A percentile compares a stretch with the other conserved stretches of the same genome.
These are phyloP conservation scores for Phaeophleospora eucalypticola DNA, from an alignment of 2,329 filamentous ascomycete genomes.

Conservation along the genomic window DNA sequence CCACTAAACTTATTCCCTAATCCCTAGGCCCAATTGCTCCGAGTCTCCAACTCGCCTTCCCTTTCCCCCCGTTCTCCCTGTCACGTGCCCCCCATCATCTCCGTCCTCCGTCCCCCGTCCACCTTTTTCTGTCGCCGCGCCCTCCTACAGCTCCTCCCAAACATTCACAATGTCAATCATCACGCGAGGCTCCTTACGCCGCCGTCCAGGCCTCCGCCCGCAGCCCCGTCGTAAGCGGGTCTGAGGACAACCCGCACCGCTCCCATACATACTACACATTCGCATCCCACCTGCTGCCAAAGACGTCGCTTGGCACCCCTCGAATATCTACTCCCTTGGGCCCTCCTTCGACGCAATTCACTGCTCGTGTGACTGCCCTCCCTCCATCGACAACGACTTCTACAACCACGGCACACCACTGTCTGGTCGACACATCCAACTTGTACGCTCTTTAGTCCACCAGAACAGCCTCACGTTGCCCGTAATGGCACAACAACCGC, in stretches of 20 bases:
- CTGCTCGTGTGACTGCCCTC: slow-evolving; percentile 13
- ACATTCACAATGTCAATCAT: slow-evolving; percentile 27
- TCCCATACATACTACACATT: no score
- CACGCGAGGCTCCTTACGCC: slow-evolving; percentile 22
- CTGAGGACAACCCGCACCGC: slow-evolving; percentile 37
- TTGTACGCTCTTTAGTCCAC: slow-evolving; percentile 19
- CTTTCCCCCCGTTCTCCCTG: no score
- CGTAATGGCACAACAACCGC: slow-evolving; percentile 43
- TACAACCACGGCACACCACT: background rate
- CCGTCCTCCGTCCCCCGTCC: slow-evolving; percentile 3
- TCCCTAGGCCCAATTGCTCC: no score
- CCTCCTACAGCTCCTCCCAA: slow-evolving; percentile 2
- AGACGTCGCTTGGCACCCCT: slow-evolving; percentile 14
- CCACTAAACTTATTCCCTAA: no score
- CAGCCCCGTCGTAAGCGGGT: slow-evolving; percentile 49
- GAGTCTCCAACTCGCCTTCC: no score
- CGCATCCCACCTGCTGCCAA: slow-evolving; percentile 5
- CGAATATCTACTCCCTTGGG: background rate
- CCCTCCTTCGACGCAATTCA: slow-evolving; percentile 1
- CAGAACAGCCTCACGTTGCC: slow-evolving; percentile 14
- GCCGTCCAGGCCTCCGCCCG: slow-evolving; percentile 33
- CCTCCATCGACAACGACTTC: slow-evolving; percentile 1
- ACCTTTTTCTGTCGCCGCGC: slow-evolving; percentile 1
- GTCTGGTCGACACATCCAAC: slow-evolving; percentile 12
- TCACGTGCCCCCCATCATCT: slow-evolving; percentile 4